Evolutionary conservation across 2,329 filamentous ascomycete genomes (phyloP).

Genomic region (Diaporthe sp.): DNA sequence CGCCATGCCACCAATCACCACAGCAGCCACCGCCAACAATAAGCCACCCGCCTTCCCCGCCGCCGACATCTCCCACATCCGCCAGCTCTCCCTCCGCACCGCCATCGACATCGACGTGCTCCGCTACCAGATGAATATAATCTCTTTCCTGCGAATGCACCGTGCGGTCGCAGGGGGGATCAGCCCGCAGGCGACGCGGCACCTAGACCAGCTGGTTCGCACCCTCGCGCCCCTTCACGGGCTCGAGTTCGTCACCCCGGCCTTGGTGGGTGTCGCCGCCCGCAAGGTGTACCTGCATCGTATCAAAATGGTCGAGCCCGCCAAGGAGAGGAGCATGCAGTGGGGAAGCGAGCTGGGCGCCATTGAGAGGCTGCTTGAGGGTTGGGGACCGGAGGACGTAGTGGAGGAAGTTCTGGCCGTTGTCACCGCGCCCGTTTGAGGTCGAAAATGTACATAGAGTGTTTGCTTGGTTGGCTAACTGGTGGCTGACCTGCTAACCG

Average conservation of each 20-base stretch:
- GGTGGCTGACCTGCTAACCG: not conserved
- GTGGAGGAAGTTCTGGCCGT: conserved; percentile 74
- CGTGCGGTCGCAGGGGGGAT: conserved; percentile 85
- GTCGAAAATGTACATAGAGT: not conserved
- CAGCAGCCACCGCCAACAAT: not conserved
- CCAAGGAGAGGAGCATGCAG: conserved; percentile 88
- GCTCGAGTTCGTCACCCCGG: conserved; percentile 85
- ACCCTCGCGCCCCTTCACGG: conserved; percentile 86
- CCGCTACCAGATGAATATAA: conserved; percentile 88
- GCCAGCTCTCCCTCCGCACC: conserved; percentile 69
- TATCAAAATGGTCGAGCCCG: conserved; percentile 76
- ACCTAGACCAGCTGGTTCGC: conserved; percentile 78
- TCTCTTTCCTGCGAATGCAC: conserved; percentile 89
- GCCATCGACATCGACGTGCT: conserved; percentile 81
- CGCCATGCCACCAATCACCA: not conserved
- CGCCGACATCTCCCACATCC: conserved; percentile 70
- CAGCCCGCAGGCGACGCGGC: conserved; percentile 81
- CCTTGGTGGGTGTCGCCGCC: conserved; percentile 84
- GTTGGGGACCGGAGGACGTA: conserved; percentile 71
- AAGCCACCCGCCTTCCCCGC: conserved; percentile 48
- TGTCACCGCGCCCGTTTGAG: conserved; percentile 67
- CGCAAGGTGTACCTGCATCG: conserved; percentile 92
- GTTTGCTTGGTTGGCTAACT: not conserved
- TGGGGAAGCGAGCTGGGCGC: conserved; percentile 87
- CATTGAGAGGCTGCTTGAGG: conserved; percentile 76